phyloP scores from a whole-genome alignment of 2,329 filamentous ascomycete species.

The Aspergillus brasiliensis region DNA sequence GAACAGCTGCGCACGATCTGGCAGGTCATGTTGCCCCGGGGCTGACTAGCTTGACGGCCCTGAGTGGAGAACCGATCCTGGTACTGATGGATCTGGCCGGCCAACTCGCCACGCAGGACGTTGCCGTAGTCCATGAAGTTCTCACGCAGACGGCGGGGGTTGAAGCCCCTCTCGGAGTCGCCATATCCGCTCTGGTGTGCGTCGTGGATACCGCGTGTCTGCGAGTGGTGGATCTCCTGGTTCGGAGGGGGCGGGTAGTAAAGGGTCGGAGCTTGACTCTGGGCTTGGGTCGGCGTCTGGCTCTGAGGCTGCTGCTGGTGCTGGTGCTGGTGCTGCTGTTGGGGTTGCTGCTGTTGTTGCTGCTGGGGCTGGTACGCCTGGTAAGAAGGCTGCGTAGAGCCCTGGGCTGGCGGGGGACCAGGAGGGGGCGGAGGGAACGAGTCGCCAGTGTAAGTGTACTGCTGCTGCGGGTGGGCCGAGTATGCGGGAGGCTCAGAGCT shows the following conservation, averaged over 20 bases:
- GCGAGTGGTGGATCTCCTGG: constrained; percentile 34
- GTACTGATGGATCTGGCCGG: constrained; percentile 48
- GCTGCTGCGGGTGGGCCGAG: constrained; percentile 17
- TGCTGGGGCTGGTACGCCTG: constrained; percentile 21
- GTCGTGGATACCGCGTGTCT: constrained; percentile 36
- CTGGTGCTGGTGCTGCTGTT: constrained; percentile 24
- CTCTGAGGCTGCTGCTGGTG: background rate
- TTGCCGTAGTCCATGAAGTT: constrained; percentile 43
- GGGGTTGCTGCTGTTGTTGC: constrained; percentile 23
- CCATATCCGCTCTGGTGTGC: constrained; percentile 39
- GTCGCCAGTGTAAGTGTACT: constrained; percentile 34
- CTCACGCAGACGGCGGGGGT: constrained; percentile 34
- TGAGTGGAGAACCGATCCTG: constrained; percentile 38
- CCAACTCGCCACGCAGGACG: constrained; percentile 42
- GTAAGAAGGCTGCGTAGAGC: background rate
- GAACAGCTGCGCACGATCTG: constrained; percentile 71
- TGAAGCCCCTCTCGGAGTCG: constrained; percentile 35
- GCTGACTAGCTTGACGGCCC: constrained; percentile 18
- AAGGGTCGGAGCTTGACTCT: constrained; percentile 34
- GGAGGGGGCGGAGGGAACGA: constrained; percentile 45
- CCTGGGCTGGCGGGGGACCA: constrained; percentile 27
- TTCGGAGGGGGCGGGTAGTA: constrained; percentile 47
- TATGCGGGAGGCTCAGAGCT: background rate
- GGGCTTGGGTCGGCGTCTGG: constrained; percentile 17
- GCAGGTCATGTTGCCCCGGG: constrained; percentile 40